A percentile compares a stretch with the other conserved stretches of the same genome.
Conservation (phyloP, 345 rosid species). For the Rhodamnia rubescens region DNA sequence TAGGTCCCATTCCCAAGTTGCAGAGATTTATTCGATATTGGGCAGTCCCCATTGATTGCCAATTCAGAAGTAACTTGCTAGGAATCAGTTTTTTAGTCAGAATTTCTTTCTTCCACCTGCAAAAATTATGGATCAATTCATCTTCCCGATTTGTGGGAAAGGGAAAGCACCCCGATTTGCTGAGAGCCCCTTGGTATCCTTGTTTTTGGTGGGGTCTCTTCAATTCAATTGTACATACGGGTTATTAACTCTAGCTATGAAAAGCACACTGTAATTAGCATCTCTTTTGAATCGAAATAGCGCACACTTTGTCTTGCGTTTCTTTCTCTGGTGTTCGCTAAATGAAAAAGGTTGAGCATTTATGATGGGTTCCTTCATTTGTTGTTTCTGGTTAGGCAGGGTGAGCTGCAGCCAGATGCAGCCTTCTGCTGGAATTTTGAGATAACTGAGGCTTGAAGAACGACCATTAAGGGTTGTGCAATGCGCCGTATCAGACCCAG, state of each 20-base stretch:
- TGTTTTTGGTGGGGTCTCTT: neutral
- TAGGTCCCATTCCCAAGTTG: slow-evolving; percentile 15
- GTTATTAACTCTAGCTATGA: neutral
- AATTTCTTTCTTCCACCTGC: neutral
- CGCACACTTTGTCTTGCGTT: neutral
- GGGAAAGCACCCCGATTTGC: neutral
- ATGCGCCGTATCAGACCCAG: neutral
- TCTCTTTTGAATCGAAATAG: neutral
- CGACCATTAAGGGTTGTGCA: neutral
- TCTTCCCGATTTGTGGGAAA: neutral
- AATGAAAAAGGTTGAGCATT: neutral
- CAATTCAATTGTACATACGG: neutral
- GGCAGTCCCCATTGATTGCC: slow-evolving; percentile 5
- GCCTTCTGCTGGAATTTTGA: neutral
- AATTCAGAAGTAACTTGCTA: neutral
- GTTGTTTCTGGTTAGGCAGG: neutral
- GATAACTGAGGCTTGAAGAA: neutral
- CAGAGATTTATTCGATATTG: slow-evolving; percentile 18
- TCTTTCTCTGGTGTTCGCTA: neutral
- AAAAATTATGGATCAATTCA: neutral
- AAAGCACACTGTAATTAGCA: neutral
- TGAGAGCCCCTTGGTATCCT: neutral
- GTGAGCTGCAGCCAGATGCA: neutral
- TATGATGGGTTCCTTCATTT: neutral
- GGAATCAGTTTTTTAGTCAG: neutral